Evolutionary conservation across 129 eudicot genomes (phyloP), one percentile per base, ranked within the genome.

Genomic region (Apium graveolens): DNA sequence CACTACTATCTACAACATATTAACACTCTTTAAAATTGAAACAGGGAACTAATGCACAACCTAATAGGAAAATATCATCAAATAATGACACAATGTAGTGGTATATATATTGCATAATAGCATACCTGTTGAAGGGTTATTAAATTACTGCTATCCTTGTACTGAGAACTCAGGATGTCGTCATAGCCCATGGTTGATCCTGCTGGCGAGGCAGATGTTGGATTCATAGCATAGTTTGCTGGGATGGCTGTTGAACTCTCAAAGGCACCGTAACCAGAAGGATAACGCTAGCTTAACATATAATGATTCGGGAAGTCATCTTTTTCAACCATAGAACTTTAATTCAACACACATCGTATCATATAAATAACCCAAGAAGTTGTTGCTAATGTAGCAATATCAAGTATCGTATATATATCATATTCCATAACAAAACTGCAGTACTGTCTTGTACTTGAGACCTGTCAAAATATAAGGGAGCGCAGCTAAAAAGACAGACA

Each of bases 91-190:
- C 12, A 48, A 5, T 43, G 48, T 43, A 57, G 65, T 42, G 39
- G 18, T 43, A 73, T 3, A 6, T 57, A 12, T 3, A n/a, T 44
- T 26, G 41, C 41, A 18, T 27, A 43, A 44, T 13, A 26, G 57
- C 60, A 44, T 95, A 95, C 99, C 99, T 96, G 99, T 81, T 90
- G 97, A 76, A 96, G 97, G 27, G 97, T 90, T 55, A 89, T 85
- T 83, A 92, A 65, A 76, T 94, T 93, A 80, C 77, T 88, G 66
- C 32, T 86, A 44, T 96, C 99, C 86, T 92, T 96, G 87, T 90
- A 96, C 83, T 92, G 99, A 70, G 93, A 88, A 63, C 93, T 92
- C 76, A 92, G 72, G 37, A 89, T 85, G 77, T 96, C 99, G 62
- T 96, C 99, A 84, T 96, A 96, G 65, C 86, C 81, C 76, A 96